phyloP scores from a whole-genome alignment of 225 moss, liverwort and hornwort species.

The Rhytidiadelphus loreus region DNA sequence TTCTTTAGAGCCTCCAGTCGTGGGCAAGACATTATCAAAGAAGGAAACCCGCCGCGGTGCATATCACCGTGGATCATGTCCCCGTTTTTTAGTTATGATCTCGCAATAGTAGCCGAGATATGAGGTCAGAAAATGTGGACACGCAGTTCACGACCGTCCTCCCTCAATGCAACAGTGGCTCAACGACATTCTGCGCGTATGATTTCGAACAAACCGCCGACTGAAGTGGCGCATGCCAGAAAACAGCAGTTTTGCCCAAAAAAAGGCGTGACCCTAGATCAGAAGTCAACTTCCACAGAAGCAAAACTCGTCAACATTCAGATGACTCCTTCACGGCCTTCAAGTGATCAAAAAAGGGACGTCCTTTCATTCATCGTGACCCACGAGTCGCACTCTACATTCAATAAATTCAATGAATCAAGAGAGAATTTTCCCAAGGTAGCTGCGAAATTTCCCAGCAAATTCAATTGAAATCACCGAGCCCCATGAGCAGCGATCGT shows the following conservation, averaged over 20 bases:
- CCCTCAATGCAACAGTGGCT: not conserved
- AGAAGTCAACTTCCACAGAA: not conserved
- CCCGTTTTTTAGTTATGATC: not conserved
- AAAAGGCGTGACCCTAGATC: not conserved
- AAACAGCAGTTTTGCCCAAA: not conserved
- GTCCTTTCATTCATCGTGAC: not conserved
- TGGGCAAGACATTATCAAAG: too few relatives aligned
- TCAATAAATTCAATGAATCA: not conserved
- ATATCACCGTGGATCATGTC: not conserved
- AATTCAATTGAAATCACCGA: not conserved
- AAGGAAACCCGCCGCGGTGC: too few relatives aligned
- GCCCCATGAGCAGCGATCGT: slow-evolving; percentile 9
- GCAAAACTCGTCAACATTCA: not conserved
- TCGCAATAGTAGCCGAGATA: not conserved
- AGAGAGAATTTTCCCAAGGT: too few relatives aligned
- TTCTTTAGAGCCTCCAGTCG: not conserved
- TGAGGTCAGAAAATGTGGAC: not conserved
- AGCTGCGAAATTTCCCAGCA: not conserved
- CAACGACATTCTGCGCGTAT: not conserved
- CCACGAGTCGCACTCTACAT: not conserved
- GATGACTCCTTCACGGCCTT: not conserved
- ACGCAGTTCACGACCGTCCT: not conserved
- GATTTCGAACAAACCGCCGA: not conserved
- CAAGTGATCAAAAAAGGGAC: not conserved
- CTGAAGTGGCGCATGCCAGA: not conserved